Base-by-base conservation (phyloP, 768 basidiomycete species). In the Podaxis rugospora region DNA sequence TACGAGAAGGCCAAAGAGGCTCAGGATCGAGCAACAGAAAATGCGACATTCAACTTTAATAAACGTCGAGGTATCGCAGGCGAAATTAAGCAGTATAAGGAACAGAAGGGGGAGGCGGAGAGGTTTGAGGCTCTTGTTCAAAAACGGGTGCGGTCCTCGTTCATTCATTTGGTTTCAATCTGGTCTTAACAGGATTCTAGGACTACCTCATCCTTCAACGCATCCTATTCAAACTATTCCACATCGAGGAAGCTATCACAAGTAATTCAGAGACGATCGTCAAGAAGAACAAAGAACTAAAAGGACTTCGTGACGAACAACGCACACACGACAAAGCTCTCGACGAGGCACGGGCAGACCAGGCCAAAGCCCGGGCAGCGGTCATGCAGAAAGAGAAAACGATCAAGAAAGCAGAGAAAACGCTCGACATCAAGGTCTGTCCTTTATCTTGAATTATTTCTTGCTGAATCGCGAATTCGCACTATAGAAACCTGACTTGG, bases 21-120 rank as follows among this genome's bases (percentile, higher is more conserved):
- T 0, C 92, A 94, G 68, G 92, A 95, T 7, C 84, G 89, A 52
- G 95, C 95, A 4, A 95, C 94, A 0, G 97, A 98, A 67, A 91
- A 92, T 59, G 93, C 95, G 2, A 96, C 94, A 0, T 88, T 90
- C 76, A 97, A 96, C 71, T 98, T 95, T 70, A 91, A 89, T 4
- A 98, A 96, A 71, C 85, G 96, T 50, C 83, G 95, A 56, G 93
- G 94, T 9, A 95, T 98, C 63, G 83, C 93, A 0, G 92, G 92
- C 6, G 97, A 99, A 72, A 95, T 97, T 65, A 95, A 92, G 72
- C 94, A 96, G 68, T 98, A 95, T 75, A 94, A 93, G 76, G 95
- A 98, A 70, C 97, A 98, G 75, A 94, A 95, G 73, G 85, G 83
- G 4, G 96, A 98, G 70, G 93, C 95, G 3, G 91, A 93, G 65